phyloP scores from a whole-genome alignment of 192 early-diverging fungal species.

The Coemansia sp. region DNA sequence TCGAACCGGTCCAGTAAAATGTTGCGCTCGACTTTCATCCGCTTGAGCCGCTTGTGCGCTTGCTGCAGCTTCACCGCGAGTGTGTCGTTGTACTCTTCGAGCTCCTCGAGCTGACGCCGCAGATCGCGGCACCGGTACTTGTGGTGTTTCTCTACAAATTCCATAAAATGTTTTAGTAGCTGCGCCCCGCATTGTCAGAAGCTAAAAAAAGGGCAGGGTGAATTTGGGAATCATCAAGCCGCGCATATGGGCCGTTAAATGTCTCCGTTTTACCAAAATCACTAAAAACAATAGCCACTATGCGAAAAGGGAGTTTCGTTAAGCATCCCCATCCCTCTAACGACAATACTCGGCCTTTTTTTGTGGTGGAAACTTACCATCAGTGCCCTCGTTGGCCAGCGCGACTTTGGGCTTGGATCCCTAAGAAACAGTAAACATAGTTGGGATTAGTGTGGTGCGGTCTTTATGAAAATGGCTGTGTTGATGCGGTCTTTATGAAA shows the following conservation, averaged over 20 bases:
- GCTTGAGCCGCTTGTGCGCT: constrained; percentile 48
- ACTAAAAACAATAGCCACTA: neutral
- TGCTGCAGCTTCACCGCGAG: constrained; percentile 45
- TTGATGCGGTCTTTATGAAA: too few species aligned
- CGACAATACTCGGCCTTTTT: neutral
- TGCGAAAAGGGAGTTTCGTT: neutral
- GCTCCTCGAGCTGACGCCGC: constrained; percentile 53
- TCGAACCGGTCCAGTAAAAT: constrained; percentile 47
- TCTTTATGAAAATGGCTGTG: too few species aligned
- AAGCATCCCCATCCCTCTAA: neutral
- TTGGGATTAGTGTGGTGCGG: neutral
- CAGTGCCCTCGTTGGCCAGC: constrained; percentile 9
- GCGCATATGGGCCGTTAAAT: neutral
- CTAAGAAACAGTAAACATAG: constrained; percentile 12
- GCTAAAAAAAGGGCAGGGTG: too few species aligned
- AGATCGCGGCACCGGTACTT: constrained; percentile 54
- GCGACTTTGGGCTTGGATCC: constrained; percentile 16
- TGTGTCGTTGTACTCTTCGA: constrained; percentile 53
- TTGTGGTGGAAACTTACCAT: constrained; percentile 15
- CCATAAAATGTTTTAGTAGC: neutral
- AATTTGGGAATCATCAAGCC: neutral
- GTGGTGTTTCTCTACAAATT: constrained; percentile 50
- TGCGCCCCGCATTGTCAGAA: neutral
- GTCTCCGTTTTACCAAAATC: too few species aligned
- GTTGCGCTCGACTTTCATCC: constrained; percentile 53